phyloP scores from a whole-genome alignment of 2,329 filamentous ascomycete species.

The Microsporum audouinii region DNA sequence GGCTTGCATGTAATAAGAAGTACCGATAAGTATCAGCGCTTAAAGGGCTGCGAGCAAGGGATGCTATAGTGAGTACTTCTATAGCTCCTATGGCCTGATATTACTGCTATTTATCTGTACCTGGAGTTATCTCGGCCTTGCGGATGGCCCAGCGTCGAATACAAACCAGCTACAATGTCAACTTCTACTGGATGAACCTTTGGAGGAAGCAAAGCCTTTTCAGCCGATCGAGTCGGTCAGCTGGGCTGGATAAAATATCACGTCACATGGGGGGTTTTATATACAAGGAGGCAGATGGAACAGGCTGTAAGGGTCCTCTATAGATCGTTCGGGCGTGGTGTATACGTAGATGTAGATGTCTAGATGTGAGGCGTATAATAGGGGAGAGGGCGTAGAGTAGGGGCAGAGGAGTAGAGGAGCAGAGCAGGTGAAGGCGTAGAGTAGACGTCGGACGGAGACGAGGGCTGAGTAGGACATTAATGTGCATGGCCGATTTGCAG shows the following conservation, averaged over 20 bases:
- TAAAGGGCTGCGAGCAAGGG: background rate
- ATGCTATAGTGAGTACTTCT: no score
- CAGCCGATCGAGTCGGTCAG: background rate
- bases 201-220: background rate
- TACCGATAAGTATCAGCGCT: background rate
- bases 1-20: background rate
- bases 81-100: no score
- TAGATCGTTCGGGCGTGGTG: background rate
- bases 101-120: no score
- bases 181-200: background rate
- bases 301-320: background rate
- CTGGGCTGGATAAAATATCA: background rate
- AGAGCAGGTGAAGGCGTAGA: background rate
- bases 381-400: background rate
- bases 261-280: background rate
- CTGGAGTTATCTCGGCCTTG: no score
- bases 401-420: background rate
- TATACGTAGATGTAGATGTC: background rate
- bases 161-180: background rate
- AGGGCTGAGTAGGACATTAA: conserved; percentile 16
- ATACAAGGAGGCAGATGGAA: background rate
- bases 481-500: conserved; percentile 39
- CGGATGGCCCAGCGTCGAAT: background rate
- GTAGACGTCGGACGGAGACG: background rate
- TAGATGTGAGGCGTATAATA: background rate